Percentiles rank a stretch among this genome's conserved stretches.
phyloP scores from a whole-genome alignment of 176 grass and related monocot genomes.

The Carex parvula region DNA sequence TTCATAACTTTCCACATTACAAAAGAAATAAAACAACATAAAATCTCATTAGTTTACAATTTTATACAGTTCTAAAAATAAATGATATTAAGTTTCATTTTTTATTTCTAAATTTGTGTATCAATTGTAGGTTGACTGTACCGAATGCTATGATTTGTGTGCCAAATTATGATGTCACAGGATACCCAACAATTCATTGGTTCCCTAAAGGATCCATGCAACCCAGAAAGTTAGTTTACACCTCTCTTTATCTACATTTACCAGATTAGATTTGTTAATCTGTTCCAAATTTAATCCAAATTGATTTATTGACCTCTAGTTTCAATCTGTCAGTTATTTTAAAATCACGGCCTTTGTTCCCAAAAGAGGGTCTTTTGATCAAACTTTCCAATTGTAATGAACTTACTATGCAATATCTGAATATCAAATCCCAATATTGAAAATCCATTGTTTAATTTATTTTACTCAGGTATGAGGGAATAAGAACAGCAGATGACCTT shows the following conservation, averaged over 20 bases:
- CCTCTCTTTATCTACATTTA: not conserved
- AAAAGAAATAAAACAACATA: not conserved
- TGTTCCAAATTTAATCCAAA: not conserved
- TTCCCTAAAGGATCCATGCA: slow-evolving; percentile 87
- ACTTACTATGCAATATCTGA: too few relatives aligned
- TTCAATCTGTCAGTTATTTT: not conserved
- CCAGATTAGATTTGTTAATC: not conserved
- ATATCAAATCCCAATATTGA: too few relatives aligned
- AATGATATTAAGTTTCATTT: not conserved
- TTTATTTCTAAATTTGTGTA: not conserved
- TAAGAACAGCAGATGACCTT: slow-evolving; percentile 61
- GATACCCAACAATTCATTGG: slow-evolving; percentile 94
- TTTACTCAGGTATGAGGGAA: slow-evolving; percentile 69
- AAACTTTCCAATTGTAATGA: too few relatives aligned
- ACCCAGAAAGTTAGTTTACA: slow-evolving; percentile 64
- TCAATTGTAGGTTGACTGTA: slow-evolving; percentile 73
- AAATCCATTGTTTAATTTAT: not conserved
- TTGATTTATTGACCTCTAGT: not conserved
- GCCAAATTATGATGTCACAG: slow-evolving; percentile 91
- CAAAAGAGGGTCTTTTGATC: too few relatives aligned
- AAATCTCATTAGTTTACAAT: not conserved
- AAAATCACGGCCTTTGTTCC: too few relatives aligned
- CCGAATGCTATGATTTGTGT: slow-evolving; percentile 71
- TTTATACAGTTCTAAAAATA: not conserved
- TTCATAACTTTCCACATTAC: not conserved